A percentile compares a stretch with the other conserved stretches of the same genome.
phyloP scores from a whole-genome alignment of 768 basidiomycete species.

The Kwoniella sp. region DNA sequence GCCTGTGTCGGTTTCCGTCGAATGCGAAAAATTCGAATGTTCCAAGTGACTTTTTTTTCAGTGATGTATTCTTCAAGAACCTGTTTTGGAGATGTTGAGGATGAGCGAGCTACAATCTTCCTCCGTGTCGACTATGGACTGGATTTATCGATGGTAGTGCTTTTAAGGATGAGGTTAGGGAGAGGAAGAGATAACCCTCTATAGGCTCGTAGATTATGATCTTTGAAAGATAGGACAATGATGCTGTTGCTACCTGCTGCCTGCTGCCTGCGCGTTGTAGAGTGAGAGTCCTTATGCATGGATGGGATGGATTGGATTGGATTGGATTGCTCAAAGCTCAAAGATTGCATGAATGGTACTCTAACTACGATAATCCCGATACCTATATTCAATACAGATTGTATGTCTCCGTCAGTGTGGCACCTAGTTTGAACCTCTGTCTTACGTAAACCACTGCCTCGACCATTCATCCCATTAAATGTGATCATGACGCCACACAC shows the following conservation, averaged over 20 bases:
- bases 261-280: conserved; percentile 1
- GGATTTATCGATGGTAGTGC: conserved; percentile 37
- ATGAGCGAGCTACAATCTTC: conserved; percentile 20
- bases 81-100: background rate
- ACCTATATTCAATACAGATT: background rate
- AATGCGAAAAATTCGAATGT: background rate
- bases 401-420: background rate
- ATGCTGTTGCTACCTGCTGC: background rate
- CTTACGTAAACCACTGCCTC: background rate
- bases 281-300: too few species aligned
- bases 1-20: too few species aligned
- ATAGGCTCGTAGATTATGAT: background rate
- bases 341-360: background rate
- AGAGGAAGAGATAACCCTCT: background rate
- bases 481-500: conserved; percentile 2
- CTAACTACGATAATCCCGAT: conserved; percentile 10
- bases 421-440: too few species aligned
- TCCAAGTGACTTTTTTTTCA: background rate
- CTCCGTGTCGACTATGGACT: conserved; percentile 25
- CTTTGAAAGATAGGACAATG: background rate
- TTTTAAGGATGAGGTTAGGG: conserved; percentile 13
- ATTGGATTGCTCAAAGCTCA: too few species aligned
- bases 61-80: background rate
- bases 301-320: too few species aligned
- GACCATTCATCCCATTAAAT: background rate